These are phyloP conservation scores for Podila clonocystis DNA, from an alignment of 192 early-diverging fungal species.

Conservation along the genomic window DNA sequence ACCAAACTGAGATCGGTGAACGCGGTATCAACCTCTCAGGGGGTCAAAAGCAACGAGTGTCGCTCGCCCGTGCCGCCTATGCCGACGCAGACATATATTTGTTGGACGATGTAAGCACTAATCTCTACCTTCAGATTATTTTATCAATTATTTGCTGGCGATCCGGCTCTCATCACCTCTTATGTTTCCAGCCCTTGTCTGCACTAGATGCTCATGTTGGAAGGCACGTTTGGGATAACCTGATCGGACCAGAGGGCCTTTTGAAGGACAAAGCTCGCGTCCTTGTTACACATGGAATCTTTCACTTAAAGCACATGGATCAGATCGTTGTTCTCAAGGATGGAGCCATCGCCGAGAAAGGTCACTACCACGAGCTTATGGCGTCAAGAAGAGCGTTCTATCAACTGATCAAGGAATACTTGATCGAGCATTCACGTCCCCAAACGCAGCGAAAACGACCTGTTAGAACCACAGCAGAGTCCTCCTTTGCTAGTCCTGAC, in stretches of 20 bases:
- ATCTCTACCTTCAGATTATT: no score
- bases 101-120: constrained; percentile 69
- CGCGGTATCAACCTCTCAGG: constrained; percentile 73
- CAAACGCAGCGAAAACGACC: constrained; percentile 11
- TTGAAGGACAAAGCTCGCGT: constrained; percentile 69
- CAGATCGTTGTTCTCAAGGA: constrained; percentile 57
- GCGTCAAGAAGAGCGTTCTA: constrained; percentile 47
- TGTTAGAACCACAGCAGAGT: not conserved
- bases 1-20: constrained; percentile 76
- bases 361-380: constrained; percentile 64
- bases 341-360: constrained; percentile 62
- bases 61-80: constrained; percentile 84
- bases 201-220: constrained; percentile 63
- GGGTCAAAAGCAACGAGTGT: constrained; percentile 81
- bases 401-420: constrained; percentile 49
- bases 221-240: constrained; percentile 56
- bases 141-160: no score
- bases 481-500: not conserved
- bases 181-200: constrained; percentile 56
- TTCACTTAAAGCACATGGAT: constrained; percentile 56
- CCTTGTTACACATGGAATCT: constrained; percentile 63
- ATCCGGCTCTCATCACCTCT: no score
- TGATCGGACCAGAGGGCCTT: constrained; percentile 25
- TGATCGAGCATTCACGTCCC: not conserved
- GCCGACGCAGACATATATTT: constrained; percentile 74